Evolutionary conservation across 2,329 filamentous ascomycete species (phyloP).

Genomic region (Diaporthe velutina): DNA sequence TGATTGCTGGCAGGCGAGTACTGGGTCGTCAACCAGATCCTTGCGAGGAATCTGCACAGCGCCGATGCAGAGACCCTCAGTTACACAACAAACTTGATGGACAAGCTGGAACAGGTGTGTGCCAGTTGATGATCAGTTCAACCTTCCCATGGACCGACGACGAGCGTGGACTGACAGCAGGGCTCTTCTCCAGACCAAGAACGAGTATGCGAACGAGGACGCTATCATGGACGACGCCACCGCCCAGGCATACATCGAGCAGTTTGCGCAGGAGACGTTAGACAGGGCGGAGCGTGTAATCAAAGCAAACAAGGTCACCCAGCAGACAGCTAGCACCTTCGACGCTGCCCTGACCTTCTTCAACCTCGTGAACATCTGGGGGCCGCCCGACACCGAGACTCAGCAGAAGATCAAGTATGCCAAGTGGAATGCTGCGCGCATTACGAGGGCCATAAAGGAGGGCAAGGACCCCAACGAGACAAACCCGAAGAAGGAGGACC

Average conservation of each 20-base stretch:
- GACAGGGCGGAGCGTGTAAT: conserved; percentile 86
- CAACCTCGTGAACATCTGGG: conserved; percentile 89
- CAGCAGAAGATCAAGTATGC: conserved; percentile 93
- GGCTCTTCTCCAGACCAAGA: conserved; percentile 69
- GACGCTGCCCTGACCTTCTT: conserved; percentile 94
- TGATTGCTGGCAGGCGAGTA: conserved; percentile 75
- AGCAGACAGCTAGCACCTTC: conserved; percentile 95
- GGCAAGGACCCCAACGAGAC: conserved; percentile 92
- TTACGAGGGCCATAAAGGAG: conserved; percentile 90
- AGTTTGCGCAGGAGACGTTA: conserved; percentile 92
- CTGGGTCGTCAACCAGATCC: conserved; percentile 92
- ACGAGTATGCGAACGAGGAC: conserved; percentile 80
- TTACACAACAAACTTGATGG: conserved; percentile 89
- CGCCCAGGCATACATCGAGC: conserved; percentile 92
- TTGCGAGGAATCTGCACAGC: conserved; percentile 83
- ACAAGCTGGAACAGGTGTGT: conserved; percentile 84
- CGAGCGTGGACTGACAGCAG: conserved; percentile 28
- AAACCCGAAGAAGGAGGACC: conserved; percentile 78
- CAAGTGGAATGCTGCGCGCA: conserved; percentile 94
- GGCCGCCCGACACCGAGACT: conserved; percentile 78
- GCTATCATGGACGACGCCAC: conserved; percentile 87
- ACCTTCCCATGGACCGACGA: too few species aligned
- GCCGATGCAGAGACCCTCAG: conserved; percentile 81
- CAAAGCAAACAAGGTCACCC: conserved; percentile 84
- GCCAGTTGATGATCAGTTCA: background rate